These are phyloP conservation scores for Fusarium bactridioides DNA, from an alignment of 2,329 filamentous ascomycete species.

Conservation along the genomic window DNA sequence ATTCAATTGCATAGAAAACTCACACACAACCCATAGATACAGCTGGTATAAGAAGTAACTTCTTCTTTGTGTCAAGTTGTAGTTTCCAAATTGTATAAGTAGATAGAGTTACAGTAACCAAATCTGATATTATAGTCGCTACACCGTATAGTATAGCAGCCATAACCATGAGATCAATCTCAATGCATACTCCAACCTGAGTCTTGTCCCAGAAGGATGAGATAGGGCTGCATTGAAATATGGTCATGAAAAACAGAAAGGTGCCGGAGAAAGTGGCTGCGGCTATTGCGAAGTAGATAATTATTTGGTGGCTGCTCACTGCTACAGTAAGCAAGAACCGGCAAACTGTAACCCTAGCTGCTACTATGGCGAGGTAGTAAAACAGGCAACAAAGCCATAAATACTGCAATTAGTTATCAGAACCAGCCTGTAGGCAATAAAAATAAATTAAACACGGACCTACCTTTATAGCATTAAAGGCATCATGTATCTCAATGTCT, in stretches of 20 bases:
- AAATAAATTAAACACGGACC: rapidly evolving
- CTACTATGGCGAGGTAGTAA: not conserved
- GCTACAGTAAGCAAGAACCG: not conserved
- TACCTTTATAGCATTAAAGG: not conserved
- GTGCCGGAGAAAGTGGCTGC: not conserved
- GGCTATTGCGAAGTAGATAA: not conserved
- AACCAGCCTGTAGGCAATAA: not conserved
- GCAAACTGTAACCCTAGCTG: not conserved
- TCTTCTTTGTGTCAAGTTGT: not conserved
- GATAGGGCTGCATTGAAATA: not conserved
- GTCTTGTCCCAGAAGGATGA: not conserved
- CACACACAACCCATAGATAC: not conserved
- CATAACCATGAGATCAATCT: not conserved
- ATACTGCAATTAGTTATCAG: not conserved
- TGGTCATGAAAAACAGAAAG: not conserved
- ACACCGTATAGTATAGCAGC: not conserved
- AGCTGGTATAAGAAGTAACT: not conserved
- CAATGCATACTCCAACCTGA: not conserved
- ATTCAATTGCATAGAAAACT: rapidly evolving
- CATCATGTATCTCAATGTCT: rapidly evolving
- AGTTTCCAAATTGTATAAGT: not conserved
- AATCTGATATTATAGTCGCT: not conserved
- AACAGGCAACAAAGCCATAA: not conserved
- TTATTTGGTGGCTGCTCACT: not conserved
- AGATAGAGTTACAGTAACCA: not conserved